Evolutionary conservation across 371 early-diverging fungal genomes (phyloP), one percentile per base, ranked within the genome.

Genomic region (Syncephalastrum monosporum): DNA sequence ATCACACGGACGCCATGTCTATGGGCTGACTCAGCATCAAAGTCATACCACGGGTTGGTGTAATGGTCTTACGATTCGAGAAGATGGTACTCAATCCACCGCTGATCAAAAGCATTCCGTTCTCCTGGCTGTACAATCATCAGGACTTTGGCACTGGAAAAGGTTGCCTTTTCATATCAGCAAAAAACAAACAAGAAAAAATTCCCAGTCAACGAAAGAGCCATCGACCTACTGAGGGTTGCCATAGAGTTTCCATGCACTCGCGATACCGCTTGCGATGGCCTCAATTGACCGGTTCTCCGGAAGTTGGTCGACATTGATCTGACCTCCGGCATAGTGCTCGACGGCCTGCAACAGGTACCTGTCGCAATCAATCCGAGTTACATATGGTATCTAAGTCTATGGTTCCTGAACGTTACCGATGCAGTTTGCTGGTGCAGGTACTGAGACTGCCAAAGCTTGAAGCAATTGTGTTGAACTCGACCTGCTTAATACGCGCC

Each of bases 81-180:
- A n/a, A 98, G 77, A 16, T 68, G 64, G 59, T 89, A 88, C 60
- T 96, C 97, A 51, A 97, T 88, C 84, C 85, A 89, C 42, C 95
- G 88, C 69, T 98, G 99, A 69, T 98, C 99, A 71, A 90, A 94
- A 10, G 84, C 84, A 64, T 98, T 98, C 42, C 94, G 82, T 71
- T 98, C 99, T n/a, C 81, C 84, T 14, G 94, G 92, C 65, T 96
- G 97, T 14, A 91, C 87, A 42, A 98, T 84, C 89, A 97, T 92
- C 52, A 92, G 69, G 1, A 93, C 89, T 47, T 87, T 80, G 3
- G 97, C 91, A 43, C 93, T 93, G 33, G 47, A 25, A 38, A 38
- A 23, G 14, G 55, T 38, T 42, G 23, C 29, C 15, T 27, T n/a
- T 50, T 33, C 42, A 56, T 15, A n/a, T 33, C 10, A 33, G 38